phyloP scores from a whole-genome alignment of 192 early-diverging fungal species.

The Podila clonocystis region DNA sequence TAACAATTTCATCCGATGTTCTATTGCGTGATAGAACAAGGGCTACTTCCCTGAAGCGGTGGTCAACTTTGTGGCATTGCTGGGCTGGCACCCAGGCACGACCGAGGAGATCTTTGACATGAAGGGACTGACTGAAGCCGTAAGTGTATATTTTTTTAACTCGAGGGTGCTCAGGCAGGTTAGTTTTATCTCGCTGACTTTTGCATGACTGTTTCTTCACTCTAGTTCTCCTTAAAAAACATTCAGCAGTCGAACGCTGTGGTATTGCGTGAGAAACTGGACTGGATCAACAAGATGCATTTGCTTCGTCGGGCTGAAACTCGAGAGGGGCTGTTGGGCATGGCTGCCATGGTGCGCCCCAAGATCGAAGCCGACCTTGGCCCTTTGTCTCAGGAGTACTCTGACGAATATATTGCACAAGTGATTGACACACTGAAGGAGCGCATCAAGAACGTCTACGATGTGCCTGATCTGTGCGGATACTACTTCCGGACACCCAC shows the following conservation, averaged over 20 bases:
- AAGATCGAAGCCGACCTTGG: constrained; percentile 42
- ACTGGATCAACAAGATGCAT: constrained; percentile 82
- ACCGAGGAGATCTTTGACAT: constrained; percentile 74
- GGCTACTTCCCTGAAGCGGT: constrained; percentile 89
- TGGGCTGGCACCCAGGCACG: constrained; percentile 78
- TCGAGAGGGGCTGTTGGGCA: constrained; percentile 45
- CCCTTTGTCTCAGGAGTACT: constrained; percentile 18
- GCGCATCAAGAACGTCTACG: constrained; percentile 64
- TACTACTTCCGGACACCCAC: constrained; percentile 66
- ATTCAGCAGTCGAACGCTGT: constrained; percentile 72
- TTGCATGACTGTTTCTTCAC: neutral
- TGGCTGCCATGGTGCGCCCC: constrained; percentile 47
- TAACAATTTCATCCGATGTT: neutral
- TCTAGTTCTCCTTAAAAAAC: constrained; percentile 68
- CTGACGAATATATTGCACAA: constrained; percentile 51
- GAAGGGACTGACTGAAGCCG: constrained; percentile 63
- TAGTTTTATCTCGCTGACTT: neutral
- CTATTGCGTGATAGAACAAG: constrained; percentile 52
- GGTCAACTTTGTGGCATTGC: constrained; percentile 86
- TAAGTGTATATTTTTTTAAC: constrained; percentile 19
- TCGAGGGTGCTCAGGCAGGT: neutral
- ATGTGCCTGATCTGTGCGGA: constrained; percentile 60
- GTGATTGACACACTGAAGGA: constrained; percentile 64
- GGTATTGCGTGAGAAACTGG: constrained; percentile 74
- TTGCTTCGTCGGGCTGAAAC: constrained; percentile 55